Conservation (phyloP, 306 rosid genomes). For the Corylus avellana region DNA sequence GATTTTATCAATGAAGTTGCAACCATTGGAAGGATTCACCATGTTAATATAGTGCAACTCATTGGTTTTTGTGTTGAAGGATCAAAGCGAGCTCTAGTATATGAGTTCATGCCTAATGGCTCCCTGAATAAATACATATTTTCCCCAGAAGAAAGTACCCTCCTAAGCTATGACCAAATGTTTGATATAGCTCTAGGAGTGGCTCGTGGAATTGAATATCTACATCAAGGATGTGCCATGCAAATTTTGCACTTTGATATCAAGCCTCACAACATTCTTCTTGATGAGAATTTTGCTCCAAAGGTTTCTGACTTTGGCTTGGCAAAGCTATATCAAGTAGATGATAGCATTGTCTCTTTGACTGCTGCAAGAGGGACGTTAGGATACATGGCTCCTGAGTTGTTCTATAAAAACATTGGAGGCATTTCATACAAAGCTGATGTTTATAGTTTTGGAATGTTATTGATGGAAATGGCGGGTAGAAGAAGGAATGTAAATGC, state of each 20-base stretch:
- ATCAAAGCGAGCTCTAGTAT: conserved; percentile 20
- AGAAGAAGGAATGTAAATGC: too few species aligned
- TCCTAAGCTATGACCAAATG: background rate
- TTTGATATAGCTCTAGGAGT: background rate
- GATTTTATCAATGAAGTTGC: conserved; percentile 27
- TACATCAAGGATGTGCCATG: background rate
- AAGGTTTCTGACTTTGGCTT: background rate
- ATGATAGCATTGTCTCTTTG: background rate
- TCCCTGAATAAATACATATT: conserved; percentile 35
- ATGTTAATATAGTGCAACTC: conserved; percentile 18
- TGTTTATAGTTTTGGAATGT: too few species aligned
- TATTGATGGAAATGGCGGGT: too few species aligned
- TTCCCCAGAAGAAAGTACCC: background rate
- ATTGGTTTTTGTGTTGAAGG: conserved; percentile 26
- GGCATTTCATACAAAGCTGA: background rate
- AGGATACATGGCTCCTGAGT: background rate
- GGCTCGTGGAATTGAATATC: background rate
- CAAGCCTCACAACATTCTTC: background rate
- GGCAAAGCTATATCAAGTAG: background rate
- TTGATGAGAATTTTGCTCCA: background rate
- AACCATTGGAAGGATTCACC: conserved; percentile 22
- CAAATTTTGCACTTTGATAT: background rate
- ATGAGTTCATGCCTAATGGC: conserved; percentile 28
- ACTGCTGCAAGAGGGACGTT: background rate
- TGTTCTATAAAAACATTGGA: conserved; percentile 2